Conservation (phyloP, 2,329 filamentous ascomycete genomes). For the Penicillium sclerotigenum region DNA sequence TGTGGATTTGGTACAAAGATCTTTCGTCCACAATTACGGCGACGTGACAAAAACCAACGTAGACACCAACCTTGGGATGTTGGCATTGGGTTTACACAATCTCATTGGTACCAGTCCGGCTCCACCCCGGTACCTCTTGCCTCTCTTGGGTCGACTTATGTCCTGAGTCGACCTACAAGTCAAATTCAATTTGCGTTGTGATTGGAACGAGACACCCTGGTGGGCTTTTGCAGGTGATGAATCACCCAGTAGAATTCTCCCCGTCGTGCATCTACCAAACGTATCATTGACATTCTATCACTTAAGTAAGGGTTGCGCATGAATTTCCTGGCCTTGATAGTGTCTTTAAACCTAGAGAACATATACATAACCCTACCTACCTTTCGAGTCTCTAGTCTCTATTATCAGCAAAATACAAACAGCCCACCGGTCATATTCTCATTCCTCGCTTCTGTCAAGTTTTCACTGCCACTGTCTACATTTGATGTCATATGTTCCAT, state of each 20-base stretch:
- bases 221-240: neutral
- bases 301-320: neutral
- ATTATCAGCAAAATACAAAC: no score
- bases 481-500: neutral
- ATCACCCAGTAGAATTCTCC: neutral
- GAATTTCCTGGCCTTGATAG: neutral
- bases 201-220: neutral
- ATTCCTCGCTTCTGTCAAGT: neutral
- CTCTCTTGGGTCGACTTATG: neutral
- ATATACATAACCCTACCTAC: neutral
- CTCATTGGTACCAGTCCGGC: no score
- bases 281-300: neutral
- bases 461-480: neutral
- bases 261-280: neutral
- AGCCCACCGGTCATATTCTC: no score
- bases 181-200: no score
- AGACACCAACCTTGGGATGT: neutral
- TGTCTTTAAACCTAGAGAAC: neutral
- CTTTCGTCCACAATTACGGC: neutral
- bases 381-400: no score
- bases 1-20: neutral
- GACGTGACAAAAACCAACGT: neutral
- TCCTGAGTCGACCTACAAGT: neutral
- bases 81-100: neutral
- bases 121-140: neutral